phyloP scores from a whole-genome alignment of 1,139 yeast genomes.

The Wickerhamomyces sp. region DNA sequence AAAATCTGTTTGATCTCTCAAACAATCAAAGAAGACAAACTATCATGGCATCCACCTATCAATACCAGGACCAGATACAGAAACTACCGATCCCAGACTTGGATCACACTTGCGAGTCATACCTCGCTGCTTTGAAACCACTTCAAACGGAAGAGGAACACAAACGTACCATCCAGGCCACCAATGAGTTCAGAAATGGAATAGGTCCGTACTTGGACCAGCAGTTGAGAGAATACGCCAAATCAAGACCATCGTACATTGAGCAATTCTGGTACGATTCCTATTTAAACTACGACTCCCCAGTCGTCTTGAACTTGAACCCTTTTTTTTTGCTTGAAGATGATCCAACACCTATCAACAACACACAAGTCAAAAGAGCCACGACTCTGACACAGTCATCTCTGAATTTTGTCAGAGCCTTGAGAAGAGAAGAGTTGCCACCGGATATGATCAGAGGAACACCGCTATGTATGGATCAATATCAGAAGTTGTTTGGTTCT shows the following conservation, averaged over 20 bases:
- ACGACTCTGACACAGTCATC: slow-evolving; percentile 77
- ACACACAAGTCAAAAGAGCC: slow-evolving; percentile 74
- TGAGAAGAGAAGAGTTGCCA: slow-evolving; percentile 70
- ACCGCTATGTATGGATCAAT: slow-evolving; percentile 88
- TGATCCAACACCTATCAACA: slow-evolving; percentile 78
- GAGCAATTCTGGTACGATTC: slow-evolving; percentile 95
- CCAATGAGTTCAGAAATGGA: slow-evolving; percentile 47
- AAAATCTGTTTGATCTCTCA: not conserved
- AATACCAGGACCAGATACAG: slow-evolving; percentile 17
- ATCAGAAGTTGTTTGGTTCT: slow-evolving; percentile 78
- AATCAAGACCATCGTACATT: slow-evolving; percentile 67
- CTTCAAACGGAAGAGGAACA: slow-evolving; percentile 73
- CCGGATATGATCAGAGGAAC: slow-evolving; percentile 64
- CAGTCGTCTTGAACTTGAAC: slow-evolving; percentile 80
- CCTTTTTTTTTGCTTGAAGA: slow-evolving; percentile 87
- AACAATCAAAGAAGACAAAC: not conserved
- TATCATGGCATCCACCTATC: slow-evolving; percentile 14
- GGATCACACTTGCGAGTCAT: slow-evolving; percentile 56
- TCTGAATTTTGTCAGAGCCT: slow-evolving; percentile 71
- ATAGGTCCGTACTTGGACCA: slow-evolving; percentile 61
- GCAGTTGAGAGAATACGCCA: slow-evolving; percentile 57
- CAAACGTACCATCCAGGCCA: slow-evolving; percentile 54
- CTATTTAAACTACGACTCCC: slow-evolving; percentile 79
- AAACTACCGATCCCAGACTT: slow-evolving; percentile 72
- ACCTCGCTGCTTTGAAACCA: slow-evolving; percentile 65